phyloP scores from a whole-genome alignment of 2,329 filamentous ascomycete species.

The Trichophyton rubrum region DNA sequence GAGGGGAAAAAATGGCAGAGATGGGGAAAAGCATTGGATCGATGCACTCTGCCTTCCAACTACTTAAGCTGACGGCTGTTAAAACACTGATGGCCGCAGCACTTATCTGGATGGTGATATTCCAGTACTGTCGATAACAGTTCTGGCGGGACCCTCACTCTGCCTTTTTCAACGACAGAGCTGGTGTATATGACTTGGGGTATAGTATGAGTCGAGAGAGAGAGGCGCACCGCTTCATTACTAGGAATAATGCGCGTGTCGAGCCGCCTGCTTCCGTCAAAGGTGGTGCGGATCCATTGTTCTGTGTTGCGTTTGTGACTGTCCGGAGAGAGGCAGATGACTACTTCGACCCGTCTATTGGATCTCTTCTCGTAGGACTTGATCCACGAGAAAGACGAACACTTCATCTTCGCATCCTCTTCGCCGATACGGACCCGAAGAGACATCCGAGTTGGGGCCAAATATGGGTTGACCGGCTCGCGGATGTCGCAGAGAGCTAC shows the following conservation, averaged over 20 bases:
- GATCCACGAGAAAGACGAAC: conserved; percentile 15
- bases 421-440: conserved; percentile 17
- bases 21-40: neutral
- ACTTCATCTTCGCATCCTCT: conserved; percentile 16
- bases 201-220: conserved; percentile 20
- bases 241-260: conserved; percentile 13
- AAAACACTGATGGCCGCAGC: conserved; percentile 8
- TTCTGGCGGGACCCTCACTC: conserved; percentile 22
- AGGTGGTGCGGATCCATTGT: conserved; percentile 7
- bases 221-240: conserved; percentile 16
- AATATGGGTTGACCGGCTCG: conserved; percentile 16
- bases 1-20: neutral
- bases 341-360: conserved; percentile 20
- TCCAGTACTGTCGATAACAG: conserved; percentile 14
- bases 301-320: conserved; percentile 19
- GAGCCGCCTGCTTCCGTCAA: conserved; percentile 8
- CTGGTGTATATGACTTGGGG: conserved; percentile 18
- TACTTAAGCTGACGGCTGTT: conserved; percentile 18
- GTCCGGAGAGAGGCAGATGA: conserved; percentile 16
- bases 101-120: conserved; percentile 14
- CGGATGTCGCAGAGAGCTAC: conserved; percentile 15
- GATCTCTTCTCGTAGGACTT: conserved; percentile 17
- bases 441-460: conserved; percentile 19
- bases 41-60: conserved; percentile 9
- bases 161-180: conserved; percentile 17